A percentile compares a stretch with the other conserved stretches of the same genome.
Conservation (phyloP, 2,329 filamentous ascomycete species). For the Saccharata proteae region DNA sequence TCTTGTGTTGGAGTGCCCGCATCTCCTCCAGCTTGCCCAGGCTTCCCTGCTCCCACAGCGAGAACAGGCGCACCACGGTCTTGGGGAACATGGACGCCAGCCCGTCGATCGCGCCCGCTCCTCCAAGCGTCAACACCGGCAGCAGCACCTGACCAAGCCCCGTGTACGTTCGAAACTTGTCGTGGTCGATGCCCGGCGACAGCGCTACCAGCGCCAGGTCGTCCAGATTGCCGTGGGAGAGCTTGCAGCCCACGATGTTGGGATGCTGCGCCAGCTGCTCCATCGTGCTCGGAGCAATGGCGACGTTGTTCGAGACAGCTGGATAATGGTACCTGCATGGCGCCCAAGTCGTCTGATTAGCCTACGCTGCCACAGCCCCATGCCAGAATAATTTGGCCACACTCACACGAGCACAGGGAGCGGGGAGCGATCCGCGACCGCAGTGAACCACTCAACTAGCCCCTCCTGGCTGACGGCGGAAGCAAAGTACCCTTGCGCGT, state of each 20-base stretch:
- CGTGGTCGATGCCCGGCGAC: conserved; percentile 41
- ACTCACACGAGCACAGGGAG: conserved; percentile 45
- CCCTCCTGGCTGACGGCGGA: conserved; percentile 7
- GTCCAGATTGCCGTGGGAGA: conserved; percentile 50
- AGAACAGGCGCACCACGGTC: conserved; percentile 43
- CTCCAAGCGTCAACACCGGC: conserved; percentile 45
- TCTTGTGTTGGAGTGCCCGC: conserved; percentile 42
- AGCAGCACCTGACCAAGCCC: conserved; percentile 50
- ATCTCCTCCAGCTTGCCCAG: conserved; percentile 31
- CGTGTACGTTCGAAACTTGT: conserved; percentile 44
- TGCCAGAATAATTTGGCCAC: background rate
- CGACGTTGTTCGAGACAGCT: conserved; percentile 49
- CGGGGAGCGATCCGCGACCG: conserved; percentile 42
- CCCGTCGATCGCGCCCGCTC: conserved; percentile 50
- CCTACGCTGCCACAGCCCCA: background rate
- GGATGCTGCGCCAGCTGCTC: conserved; percentile 42
- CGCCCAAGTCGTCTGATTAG: too few species aligned
- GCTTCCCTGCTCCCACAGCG: conserved; percentile 20
- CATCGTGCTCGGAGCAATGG: conserved; percentile 41
- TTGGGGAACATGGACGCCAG: conserved; percentile 49
- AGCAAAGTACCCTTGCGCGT: conserved; percentile 7
- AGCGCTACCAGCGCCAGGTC: conserved; percentile 44
- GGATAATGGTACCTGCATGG: conserved; percentile 47
- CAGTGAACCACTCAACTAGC: conserved; percentile 35
- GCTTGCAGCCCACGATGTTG: conserved; percentile 53